Evolutionary conservation across 225 moss, liverwort and hornwort species (phyloP), one percentile per base, ranked within the genome.

Genomic region (Sphagnum contortum): DNA sequence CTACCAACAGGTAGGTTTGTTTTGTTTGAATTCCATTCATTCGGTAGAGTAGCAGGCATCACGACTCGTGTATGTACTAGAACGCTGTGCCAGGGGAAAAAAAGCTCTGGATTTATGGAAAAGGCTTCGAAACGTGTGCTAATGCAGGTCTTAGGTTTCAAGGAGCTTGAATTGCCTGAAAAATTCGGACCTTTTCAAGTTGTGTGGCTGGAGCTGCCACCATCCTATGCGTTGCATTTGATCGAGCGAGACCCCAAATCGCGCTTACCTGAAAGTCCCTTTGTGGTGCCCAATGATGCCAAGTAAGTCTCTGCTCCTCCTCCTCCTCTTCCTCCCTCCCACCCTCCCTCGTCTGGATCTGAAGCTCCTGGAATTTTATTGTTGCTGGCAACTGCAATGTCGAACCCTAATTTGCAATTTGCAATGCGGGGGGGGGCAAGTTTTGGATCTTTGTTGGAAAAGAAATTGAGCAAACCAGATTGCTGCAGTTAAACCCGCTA

Each of bases 191-290:
- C 88, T 72, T 82, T 86, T 60, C 76, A 80, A 3, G 92, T 90
- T 2, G 72, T 81, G 71, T 95, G 95, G 95, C 64, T 95, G 72
- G 81, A 54, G 61, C 62, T 83, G 55, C 88, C 92, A 58, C 94
- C 94, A 60, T 13, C 66, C 48, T 76, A 84, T 62, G 50, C 74
- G 9, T 63, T 94, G 8, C 94, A 94, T 55, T 87, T 94, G 59
- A 75, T 94, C 52, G 80, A 89, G 80, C 81, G 89, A 58, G 79
- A 88, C 55, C 77, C 82, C 4, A 70, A 86, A 44, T 82, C 94
- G 14, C 75, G 81, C 50, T 73, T 94, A 69, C 94, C 94, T 8
- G 94, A 89, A 66, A 91, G 94, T 52, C 89, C 94, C 47, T 91
- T 81, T 48, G 86, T 81, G 48, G 78, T 81, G 56, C 76, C 83